phyloP scores from a whole-genome alignment of 495 filamentous ascomycete genomes.

The Xylaria sp. region DNA sequence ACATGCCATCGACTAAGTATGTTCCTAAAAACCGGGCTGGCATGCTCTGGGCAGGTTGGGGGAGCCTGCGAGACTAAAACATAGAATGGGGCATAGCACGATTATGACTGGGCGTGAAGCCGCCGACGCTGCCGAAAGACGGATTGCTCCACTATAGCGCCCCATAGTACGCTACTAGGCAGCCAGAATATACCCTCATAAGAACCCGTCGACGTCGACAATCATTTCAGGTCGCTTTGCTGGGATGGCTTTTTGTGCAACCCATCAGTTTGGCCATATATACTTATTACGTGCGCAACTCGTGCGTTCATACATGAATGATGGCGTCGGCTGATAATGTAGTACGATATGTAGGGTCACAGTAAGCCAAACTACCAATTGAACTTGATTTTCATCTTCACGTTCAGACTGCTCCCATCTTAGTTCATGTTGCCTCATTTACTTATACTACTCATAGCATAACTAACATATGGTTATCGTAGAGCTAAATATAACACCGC shows the following conservation, averaged over 20 bases:
- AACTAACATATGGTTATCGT: not conserved
- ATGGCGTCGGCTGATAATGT: conserved; percentile 20
- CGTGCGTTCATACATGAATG: not conserved
- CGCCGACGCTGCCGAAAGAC: no score
- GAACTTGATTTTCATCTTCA: not conserved
- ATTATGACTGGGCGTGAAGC: no score
- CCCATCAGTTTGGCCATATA: not conserved
- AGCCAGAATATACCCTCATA: conserved; percentile 12
- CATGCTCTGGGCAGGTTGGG: no score
- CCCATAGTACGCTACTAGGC: not conserved
- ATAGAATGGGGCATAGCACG: no score
- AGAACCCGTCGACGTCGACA: not conserved
- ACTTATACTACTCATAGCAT: not conserved
- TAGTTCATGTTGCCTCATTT: not conserved
- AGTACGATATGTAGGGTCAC: conserved; percentile 18
- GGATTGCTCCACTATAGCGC: not conserved
- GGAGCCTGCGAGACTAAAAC: no score
- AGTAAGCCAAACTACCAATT: conserved; percentile 20
- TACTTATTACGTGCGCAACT: not conserved
- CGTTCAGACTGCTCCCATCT: no score
- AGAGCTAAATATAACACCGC: conserved; percentile 29
- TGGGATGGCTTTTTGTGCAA: not conserved
- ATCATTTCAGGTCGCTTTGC: not conserved
- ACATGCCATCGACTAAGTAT: no score
- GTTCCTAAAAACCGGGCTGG: no score